Base-by-base conservation (phyloP, 1,284 basidiomycete species). In the Puccinia horiana region DNA sequence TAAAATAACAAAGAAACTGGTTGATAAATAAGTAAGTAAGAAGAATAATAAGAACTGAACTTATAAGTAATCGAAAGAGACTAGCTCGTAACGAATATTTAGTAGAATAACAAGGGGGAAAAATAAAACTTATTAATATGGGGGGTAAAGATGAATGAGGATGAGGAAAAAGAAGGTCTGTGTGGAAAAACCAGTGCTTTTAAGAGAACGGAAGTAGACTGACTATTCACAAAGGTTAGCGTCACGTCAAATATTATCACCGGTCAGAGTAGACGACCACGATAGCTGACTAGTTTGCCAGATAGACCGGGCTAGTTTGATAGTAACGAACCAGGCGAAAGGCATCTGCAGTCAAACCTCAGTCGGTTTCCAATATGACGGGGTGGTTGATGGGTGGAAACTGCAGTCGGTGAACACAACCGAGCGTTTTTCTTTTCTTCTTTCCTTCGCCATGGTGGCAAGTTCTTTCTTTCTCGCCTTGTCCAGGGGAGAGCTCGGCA, bases 71-170 rank as follows among this genome's bases (percentile, higher is more conserved):
- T 65, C 61, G 61, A 65, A 40, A 65, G 61, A 65, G 61, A 12
- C 61, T 65, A 65, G 61, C 61, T 65, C 61, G 61, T 40, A 65
- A 23, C 61, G 61, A 65, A 61, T 35, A 61, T 61, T 11, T 61
- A 35, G 5, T 35, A 65, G 18, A 40, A 40, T 40, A 65, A 65
- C 32, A 40, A 40, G 16, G 9, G 20, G 16, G 16, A 65, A 40
- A 40, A 18, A 32, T 3, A 65, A 65, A 35, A 23, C 16, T 40
- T 18, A 40, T 26, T 37, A 52, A 4, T 52, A 4, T 20, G 37
- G 6, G 58, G 11, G 32, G 61, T 20, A 23, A 23, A 32, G 61
- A 40, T 20, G 61, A 65, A 65, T 5, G 61, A 65, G 35, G 35
- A 61, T 61, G 58, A 14, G 32, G 58, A 35, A 6, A 18, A 16